Evolutionary conservation across 768 basidiomycete genomes (phyloP), one percentile per base, ranked within the genome.

Genomic region (Holtermannia corniformis): DNA sequence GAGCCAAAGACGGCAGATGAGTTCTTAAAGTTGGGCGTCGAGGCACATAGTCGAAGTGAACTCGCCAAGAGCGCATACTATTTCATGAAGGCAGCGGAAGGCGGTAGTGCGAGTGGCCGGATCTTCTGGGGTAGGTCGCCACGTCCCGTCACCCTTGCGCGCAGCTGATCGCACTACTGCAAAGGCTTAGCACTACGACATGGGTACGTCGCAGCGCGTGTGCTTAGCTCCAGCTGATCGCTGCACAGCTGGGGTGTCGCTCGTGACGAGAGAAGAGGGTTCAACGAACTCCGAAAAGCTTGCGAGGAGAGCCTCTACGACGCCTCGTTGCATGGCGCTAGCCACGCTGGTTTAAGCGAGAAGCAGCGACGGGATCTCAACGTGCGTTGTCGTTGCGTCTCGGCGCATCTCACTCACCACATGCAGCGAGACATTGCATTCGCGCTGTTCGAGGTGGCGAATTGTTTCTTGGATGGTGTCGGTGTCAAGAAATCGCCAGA

Each of bases 371-470:
- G 16, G 16, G 32, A 37, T 37, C 7, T 37, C 10, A 37, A 37
- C 16, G 32, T 37, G 32, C 32, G 32, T 37, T 7, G 10, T 37
- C 32, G n/a, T n/a, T n/a, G n/a, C n/a, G n/a, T n/a, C n/a, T n/a
- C n/a, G 14, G 11, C 20, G 40, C 32, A 10, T 11, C 14, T 7
- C 40, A 20, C 11, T 11, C 19, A 23, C 14, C 7, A 41, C 7
- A 22, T 22, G 19, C 55, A 68, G 68, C 55, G 57, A 42, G 70
- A 72, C 47, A 49, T 72, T 1, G 56, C 62, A 4, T 44, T 68
- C 26, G 68, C 68, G 10, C 54, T 72, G 49, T 72, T 63, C 44
- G 71, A 72, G 54, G 60, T 72, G 28, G 71, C 59, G 0, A 70
- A 67, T 43, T 69, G 65, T 47, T 72, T 66, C 49, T 47, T 70